Base-by-base conservation (phyloP, 495 filamentous ascomycete species). In the Hypoxylon crocopeplum region DNA sequence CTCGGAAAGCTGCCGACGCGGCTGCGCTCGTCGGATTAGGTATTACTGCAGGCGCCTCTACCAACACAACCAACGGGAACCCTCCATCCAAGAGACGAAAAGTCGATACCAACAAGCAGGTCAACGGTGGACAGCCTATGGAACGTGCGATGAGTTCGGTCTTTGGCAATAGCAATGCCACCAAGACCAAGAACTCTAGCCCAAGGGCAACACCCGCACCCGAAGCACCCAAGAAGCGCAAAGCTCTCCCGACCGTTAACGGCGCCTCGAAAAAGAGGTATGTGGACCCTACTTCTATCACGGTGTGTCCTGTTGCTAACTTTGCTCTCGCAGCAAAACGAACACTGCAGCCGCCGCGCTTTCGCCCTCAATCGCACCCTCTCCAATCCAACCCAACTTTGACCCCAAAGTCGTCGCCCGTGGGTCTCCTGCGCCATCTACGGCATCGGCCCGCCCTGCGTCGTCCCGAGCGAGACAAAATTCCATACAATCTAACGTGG, bases 51-150 rank as follows among this genome's bases (percentile, higher is more conserved):
- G 78, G 75, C 30, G 69, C 76, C 19, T 50, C 56, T 40, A 42
- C 72, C 16, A 74, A 73, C 37, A 73, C 56, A 19, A 52, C 72
- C 27, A 76, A 76, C 49, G 75, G 72, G 2, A 76, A 79, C 46
- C 78, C 80, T 7, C 78, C 83, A 27, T 69, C 83, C 10, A 97
- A 96, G 72, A 81, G 90, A 56, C 86, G 90, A 37, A 95, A 89
- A 73, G 84, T 88, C n/a, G 91, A 94, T 37, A 87, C 89, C 47
- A 77, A 59, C 11, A 77, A 62, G 33, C 46, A 72, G 6, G 72
- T 81, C 6, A 77, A 77, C 29, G 79, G 80, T 22, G 79, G 80
- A 12, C 71, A 81, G 25, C 76, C 84, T 0, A 85, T 86, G 78
- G 90, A 93, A 56, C 86, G 89, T 59, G 84, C 88, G 25, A 79